phyloP scores from a whole-genome alignment of 2,329 filamentous ascomycete species.

The Dothistroma pini region DNA sequence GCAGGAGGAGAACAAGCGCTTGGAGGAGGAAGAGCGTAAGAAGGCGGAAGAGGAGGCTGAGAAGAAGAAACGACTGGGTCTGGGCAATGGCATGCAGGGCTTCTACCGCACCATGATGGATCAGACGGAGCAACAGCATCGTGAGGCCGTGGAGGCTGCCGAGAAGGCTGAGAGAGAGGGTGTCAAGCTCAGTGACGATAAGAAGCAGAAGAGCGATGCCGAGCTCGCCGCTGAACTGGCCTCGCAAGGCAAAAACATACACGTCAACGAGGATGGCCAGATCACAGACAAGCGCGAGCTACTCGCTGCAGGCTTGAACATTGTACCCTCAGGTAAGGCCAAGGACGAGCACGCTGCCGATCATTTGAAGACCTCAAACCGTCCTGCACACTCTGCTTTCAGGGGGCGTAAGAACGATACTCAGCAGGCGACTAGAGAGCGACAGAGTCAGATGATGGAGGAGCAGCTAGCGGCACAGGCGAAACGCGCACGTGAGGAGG shows the following conservation, averaged over 20 bases:
- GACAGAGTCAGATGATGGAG: conserved; percentile 75
- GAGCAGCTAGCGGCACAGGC: conserved; percentile 69
- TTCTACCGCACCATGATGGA: conserved; percentile 75
- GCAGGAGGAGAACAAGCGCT: conserved; percentile 66
- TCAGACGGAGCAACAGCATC: conserved; percentile 65
- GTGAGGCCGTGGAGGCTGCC: conserved; percentile 65
- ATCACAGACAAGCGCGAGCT: conserved; percentile 82
- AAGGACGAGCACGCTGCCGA: conserved; percentile 27
- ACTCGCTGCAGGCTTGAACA: conserved; percentile 70
- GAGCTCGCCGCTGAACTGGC: conserved; percentile 67
- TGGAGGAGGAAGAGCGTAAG: conserved; percentile 68
- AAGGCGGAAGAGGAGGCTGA: conserved; percentile 64
- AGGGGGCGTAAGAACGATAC: conserved; percentile 32
- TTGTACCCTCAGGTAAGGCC: conserved; percentile 45
- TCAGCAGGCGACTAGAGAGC: conserved; percentile 66
- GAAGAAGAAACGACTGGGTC: conserved; percentile 60
- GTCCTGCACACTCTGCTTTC: conserved; percentile 27
- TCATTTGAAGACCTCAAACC: conserved; percentile 30
- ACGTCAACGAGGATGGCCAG: conserved; percentile 77
- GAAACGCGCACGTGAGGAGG: conserved; percentile 66
- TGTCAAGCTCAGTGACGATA: conserved; percentile 31
- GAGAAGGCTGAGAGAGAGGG: conserved; percentile 41
- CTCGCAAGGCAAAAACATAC: conserved; percentile 59
- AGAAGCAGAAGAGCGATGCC: conserved; percentile 47
- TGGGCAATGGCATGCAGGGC: conserved; percentile 57